These are phyloP conservation scores for Pistacia vera DNA, from an alignment of 345 rosid species.

Conservation along the genomic window DNA sequence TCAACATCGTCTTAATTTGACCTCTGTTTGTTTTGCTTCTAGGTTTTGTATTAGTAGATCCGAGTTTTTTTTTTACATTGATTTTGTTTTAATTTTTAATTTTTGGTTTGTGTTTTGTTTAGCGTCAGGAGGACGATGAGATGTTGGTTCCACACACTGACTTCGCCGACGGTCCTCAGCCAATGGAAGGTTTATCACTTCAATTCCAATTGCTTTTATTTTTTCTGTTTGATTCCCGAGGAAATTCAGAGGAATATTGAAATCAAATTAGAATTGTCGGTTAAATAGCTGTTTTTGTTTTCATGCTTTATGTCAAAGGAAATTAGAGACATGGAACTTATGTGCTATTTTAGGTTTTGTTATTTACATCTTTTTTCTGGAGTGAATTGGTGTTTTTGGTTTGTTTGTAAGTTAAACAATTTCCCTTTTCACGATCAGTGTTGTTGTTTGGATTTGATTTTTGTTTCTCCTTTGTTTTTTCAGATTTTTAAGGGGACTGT, in stretches of 20 bases:
- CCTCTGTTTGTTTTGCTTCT: slow-evolving; percentile 5
- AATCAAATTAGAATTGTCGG: not conserved
- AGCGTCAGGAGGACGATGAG: slow-evolving; percentile 66
- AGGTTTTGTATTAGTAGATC: slow-evolving; percentile 51
- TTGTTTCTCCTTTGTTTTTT: too few species aligned
- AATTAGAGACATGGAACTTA: not conserved
- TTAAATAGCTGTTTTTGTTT: not conserved
- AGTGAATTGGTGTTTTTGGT: too few species aligned
- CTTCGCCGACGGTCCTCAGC: slow-evolving; percentile 57
- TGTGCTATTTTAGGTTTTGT: too few species aligned
- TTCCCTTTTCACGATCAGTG: too few species aligned
- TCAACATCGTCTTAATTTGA: slow-evolving; percentile 6
- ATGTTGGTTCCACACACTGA: slow-evolving; percentile 66
- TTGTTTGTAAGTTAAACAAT: too few species aligned
- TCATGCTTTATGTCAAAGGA: not conserved
- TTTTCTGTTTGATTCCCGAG: not conserved
- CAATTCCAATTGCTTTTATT: not conserved
- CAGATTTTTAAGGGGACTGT: too few species aligned
- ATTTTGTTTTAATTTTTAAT: not conserved
- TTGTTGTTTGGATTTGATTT: too few species aligned
- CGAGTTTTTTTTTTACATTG: slow-evolving; percentile 22
- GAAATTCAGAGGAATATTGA: not conserved
- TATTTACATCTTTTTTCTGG: too few species aligned
- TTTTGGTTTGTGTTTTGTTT: slow-evolving; percentile 13
- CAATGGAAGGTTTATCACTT: slow-evolving; percentile 51